These are phyloP conservation scores for Drosera capensis DNA, from an alignment of 148 eudicot species.

Conservation along the genomic window DNA sequence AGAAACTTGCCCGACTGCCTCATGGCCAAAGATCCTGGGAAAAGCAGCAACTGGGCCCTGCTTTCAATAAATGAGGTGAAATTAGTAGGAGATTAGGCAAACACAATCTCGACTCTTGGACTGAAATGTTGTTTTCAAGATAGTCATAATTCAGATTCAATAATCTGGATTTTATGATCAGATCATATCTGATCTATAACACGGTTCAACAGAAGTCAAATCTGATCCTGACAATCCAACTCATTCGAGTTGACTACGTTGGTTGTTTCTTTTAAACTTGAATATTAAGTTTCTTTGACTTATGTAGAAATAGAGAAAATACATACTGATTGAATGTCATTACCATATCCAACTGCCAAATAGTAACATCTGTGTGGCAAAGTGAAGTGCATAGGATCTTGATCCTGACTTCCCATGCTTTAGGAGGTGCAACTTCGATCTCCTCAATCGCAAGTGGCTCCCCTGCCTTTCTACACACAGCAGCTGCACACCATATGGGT, in stretches of 20 bases:
- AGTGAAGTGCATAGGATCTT: slow-evolving; percentile 62
- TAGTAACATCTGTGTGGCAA: slow-evolving; percentile 52
- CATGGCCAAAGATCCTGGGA: slow-evolving; percentile 67
- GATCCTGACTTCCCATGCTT: slow-evolving; percentile 49
- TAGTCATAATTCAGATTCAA: too few relatives aligned
- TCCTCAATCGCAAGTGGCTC: slow-evolving; percentile 51
- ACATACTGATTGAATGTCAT: neutral
- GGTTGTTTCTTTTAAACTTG: too few relatives aligned
- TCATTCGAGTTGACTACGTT: too few relatives aligned
- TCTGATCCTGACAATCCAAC: too few relatives aligned
- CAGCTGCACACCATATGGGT: slow-evolving; percentile 25
- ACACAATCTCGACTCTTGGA: too few relatives aligned
- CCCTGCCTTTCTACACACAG: slow-evolving; percentile 46
- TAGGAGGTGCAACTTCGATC: slow-evolving; percentile 43
- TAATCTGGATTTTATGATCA: too few relatives aligned
- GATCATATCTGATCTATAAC: too few relatives aligned
- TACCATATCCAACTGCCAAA: slow-evolving; percentile 41
- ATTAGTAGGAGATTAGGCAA: neutral
- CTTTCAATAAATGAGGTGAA: neutral
- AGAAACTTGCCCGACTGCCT: slow-evolving; percentile 45
- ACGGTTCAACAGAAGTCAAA: too few relatives aligned
- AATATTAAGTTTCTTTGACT: too few relatives aligned
- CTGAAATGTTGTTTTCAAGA: too few relatives aligned
- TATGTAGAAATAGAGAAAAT: neutral
- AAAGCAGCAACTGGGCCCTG: slow-evolving; percentile 22